Evolutionary conservation across 2,329 filamentous ascomycete genomes (phyloP).

Genomic region (Fusarium sp.): DNA sequence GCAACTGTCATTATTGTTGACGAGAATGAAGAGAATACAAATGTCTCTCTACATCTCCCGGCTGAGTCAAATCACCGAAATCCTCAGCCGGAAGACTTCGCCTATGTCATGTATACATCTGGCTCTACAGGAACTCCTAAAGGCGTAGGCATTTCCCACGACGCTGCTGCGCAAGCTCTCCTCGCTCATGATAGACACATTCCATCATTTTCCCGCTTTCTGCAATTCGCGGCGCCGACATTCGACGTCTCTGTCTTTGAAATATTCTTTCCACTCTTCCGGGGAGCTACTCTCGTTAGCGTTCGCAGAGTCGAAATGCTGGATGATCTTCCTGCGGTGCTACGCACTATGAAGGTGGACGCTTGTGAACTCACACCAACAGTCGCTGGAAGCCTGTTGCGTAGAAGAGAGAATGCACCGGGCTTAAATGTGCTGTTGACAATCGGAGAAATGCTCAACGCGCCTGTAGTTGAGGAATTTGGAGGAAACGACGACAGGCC

Average conservation of each 20-base stretch:
- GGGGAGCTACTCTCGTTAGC: constrained; percentile 80
- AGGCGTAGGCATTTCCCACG: constrained; percentile 86
- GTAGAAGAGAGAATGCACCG: constrained; percentile 77
- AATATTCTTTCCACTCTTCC: constrained; percentile 88
- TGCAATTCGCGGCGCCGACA: constrained; percentile 92
- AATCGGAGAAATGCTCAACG: constrained; percentile 93
- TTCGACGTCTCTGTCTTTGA: constrained; percentile 97
- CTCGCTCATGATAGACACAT: constrained; percentile 86
- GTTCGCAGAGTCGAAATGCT: constrained; percentile 80
- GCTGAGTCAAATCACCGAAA: constrained; percentile 31
- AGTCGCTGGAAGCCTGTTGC: constrained; percentile 83
- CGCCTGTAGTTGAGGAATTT: constrained; percentile 83
- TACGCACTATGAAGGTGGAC: constrained; percentile 79
- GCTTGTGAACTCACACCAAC: constrained; percentile 92
- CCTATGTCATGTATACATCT: constrained; percentile 95
- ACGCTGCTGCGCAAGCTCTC: constrained; percentile 84
- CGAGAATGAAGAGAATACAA: constrained; percentile 35
- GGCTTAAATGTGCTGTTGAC: constrained; percentile 81
- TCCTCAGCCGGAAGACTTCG: constrained; percentile 65
- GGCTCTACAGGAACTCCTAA: constrained; percentile 92
- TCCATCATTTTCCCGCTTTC: constrained; percentile 82
- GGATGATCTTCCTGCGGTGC: constrained; percentile 78
- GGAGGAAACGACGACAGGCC: constrained; percentile 68
- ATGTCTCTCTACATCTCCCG: background rate
- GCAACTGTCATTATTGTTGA: constrained; percentile 58